A percentile compares a stretch with the other conserved stretches of the same genome.
phyloP scores from a whole-genome alignment of 1,139 yeast species.

The Candida sp. region DNA sequence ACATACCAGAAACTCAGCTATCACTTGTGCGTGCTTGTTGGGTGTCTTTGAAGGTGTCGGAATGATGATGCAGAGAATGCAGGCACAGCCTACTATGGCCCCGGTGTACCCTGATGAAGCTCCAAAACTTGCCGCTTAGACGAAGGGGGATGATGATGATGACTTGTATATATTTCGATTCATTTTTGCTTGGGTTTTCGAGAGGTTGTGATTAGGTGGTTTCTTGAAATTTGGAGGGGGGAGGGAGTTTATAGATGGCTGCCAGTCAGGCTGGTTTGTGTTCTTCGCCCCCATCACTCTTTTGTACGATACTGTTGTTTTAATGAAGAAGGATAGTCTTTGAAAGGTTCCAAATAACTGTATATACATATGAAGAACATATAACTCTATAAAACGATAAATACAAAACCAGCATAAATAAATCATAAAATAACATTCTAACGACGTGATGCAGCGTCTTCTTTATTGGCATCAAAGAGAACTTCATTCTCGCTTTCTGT shows the following conservation, averaged over 20 bases:
- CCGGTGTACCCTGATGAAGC: constrained; percentile 71
- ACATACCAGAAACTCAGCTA: constrained; percentile 96
- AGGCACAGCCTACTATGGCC: constrained; percentile 89
- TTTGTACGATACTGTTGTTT: constrained; percentile 1
- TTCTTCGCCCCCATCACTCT: not conserved
- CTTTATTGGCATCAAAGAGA: constrained; percentile 14
- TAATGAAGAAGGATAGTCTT: not conserved
- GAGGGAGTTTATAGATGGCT: constrained; percentile 1
- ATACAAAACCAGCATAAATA: not conserved
- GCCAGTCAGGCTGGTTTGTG: too few relatives aligned
- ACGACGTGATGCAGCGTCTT: not conserved
- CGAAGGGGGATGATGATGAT: not conserved
- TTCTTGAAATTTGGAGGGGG: too few relatives aligned
- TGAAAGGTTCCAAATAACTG: not conserved
- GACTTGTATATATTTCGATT: constrained; percentile 2
- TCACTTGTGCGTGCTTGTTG: constrained; percentile 95
- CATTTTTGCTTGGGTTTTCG: not conserved
- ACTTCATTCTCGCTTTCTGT: constrained; percentile 17
- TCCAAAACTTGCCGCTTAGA: constrained; percentile 52
- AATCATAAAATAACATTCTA: constrained; percentile 2
- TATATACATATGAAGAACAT: not conserved
- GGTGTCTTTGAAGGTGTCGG: constrained; percentile 99
- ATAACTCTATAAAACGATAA: not conserved
- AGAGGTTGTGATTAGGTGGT: too few relatives aligned
- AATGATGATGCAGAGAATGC: constrained; percentile 89